phyloP scores from a whole-genome alignment of 2,329 filamentous ascomycete genomes.

The Fusarium circinatum region DNA sequence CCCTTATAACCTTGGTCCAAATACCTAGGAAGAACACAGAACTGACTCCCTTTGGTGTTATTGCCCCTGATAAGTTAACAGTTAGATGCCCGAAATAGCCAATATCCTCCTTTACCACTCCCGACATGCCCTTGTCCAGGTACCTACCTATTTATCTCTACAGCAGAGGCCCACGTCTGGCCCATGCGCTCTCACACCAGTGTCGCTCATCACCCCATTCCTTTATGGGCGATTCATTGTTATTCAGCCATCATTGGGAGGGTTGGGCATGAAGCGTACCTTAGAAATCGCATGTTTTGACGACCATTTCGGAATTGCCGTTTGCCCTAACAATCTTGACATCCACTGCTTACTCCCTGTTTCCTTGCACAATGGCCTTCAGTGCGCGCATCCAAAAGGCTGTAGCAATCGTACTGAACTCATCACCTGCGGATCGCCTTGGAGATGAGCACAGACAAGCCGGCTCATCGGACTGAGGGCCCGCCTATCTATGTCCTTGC shows the following conservation, averaged over 20 bases:
- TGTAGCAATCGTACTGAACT: neutral
- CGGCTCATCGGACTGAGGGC: conserved; percentile 16
- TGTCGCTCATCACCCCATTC: conserved; percentile 12
- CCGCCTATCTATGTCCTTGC: conserved; percentile 17
- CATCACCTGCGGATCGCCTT: conserved; percentile 5
- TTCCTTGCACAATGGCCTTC: neutral
- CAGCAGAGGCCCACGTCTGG: conserved; percentile 19
- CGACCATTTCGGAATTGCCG: neutral
- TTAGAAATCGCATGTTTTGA: conserved; percentile 6
- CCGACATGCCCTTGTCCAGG: conserved; percentile 13
- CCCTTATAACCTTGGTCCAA: neutral
- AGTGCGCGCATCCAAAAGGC: neutral
- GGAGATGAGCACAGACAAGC: conserved; percentile 24
- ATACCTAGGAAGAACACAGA: neutral
- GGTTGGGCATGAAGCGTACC: conserved; percentile 1
- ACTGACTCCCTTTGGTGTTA: conserved; percentile 2
- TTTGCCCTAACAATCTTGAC: neutral
- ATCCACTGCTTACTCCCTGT: neutral
- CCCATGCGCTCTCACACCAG: conserved; percentile 19
- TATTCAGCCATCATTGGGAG: neutral
- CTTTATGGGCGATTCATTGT: conserved; percentile 22
- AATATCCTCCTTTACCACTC: conserved; percentile 6
- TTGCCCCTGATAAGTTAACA: conserved; percentile 15
- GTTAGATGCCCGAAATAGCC: conserved; percentile 1
- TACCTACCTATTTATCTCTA: neutral